Percentiles rank a stretch among this genome's conserved stretches.
These are phyloP conservation scores for Camelina sativa DNA, from an alignment of 345 rosid species.

Conservation along the genomic window DNA sequence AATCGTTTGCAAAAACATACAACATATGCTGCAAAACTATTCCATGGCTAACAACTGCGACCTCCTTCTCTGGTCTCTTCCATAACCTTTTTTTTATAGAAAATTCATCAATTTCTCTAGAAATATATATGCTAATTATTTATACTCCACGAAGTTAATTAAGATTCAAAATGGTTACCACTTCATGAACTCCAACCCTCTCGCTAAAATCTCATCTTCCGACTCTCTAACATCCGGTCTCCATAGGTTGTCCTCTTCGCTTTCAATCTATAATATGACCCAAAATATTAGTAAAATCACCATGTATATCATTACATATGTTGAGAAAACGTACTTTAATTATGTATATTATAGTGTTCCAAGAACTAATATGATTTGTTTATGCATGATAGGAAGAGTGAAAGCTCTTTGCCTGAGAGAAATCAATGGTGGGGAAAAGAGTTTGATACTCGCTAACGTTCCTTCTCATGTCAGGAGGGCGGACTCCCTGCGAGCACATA, in stretches of 20 bases:
- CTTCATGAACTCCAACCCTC: constrained; percentile 49
- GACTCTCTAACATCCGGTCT: constrained; percentile 46
- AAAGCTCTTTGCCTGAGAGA: constrained; percentile 58
- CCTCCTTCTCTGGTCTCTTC: constrained; percentile 49
- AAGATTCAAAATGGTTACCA: constrained; percentile 36
- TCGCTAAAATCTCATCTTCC: constrained; percentile 40
- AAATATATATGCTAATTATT: background rate
- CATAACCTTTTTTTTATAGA: constrained; percentile 37
- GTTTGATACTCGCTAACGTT: constrained; percentile 55
- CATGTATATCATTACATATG: constrained; percentile 1
- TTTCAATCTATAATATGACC: constrained; percentile 40
- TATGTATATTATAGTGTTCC: background rate
- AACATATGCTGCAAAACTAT: constrained; percentile 48
- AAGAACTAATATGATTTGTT: constrained; percentile 5
- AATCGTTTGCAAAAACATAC: constrained; percentile 46
- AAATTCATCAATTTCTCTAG: background rate
- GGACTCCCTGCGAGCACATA: constrained; percentile 57
- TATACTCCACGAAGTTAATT: background rate
- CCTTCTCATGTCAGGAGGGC: constrained; percentile 79
- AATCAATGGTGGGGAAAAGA: constrained; percentile 71
- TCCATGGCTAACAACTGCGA: constrained; percentile 49
- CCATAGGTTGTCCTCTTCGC: constrained; percentile 48
- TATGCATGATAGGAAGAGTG: constrained; percentile 5
- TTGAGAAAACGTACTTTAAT: too few relatives aligned
- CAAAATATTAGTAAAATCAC: constrained; percentile 9